Evolutionary conservation across 2,329 filamentous ascomycete genomes (phyloP).

Genomic region (Nemania sp.): DNA sequence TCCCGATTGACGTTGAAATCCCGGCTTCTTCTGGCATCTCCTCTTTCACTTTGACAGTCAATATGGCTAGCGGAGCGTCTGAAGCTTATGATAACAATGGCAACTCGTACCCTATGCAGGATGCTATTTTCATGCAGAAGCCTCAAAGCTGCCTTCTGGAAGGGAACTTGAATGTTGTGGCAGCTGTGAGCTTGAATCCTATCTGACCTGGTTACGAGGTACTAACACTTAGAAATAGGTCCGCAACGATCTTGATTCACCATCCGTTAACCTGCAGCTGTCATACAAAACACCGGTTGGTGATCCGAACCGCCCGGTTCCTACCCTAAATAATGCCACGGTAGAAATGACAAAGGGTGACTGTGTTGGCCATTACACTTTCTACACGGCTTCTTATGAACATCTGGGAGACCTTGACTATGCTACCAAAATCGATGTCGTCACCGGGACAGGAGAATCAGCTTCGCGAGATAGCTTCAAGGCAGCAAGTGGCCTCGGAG

Average conservation of each 20-base stretch:
- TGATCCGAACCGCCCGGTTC: constrained; percentile 57
- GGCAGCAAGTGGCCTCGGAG: constrained; percentile 58
- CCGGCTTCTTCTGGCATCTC: constrained; percentile 70
- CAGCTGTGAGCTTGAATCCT: constrained; percentile 51
- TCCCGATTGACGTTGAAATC: constrained; percentile 63
- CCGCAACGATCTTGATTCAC: constrained; percentile 60
- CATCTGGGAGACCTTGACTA: constrained; percentile 59
- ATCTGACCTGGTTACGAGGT: not conserved
- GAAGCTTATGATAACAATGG: constrained; percentile 68
- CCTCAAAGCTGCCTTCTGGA: constrained; percentile 68
- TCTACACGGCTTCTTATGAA: constrained; percentile 59
- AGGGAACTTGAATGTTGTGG: constrained; percentile 59
- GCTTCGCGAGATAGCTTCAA: constrained; percentile 62
- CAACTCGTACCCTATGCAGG: constrained; percentile 64
- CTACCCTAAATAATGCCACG: constrained; percentile 54
- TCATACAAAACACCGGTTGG: constrained; percentile 57
- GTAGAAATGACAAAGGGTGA: constrained; percentile 57
- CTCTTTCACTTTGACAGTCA: constrained; percentile 67
- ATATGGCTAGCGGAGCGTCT: constrained; percentile 60
- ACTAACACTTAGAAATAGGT: constrained; percentile 47
- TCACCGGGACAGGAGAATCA: constrained; percentile 53
- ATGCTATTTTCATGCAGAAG: constrained; percentile 66
- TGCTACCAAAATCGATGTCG: constrained; percentile 61
- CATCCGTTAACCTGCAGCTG: constrained; percentile 57
- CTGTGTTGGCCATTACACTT: constrained; percentile 62